Percentiles rank a stretch among this genome's conserved stretches.
phyloP scores from a whole-genome alignment of 768 basidiomycete species.

The Calocera viscosa region DNA sequence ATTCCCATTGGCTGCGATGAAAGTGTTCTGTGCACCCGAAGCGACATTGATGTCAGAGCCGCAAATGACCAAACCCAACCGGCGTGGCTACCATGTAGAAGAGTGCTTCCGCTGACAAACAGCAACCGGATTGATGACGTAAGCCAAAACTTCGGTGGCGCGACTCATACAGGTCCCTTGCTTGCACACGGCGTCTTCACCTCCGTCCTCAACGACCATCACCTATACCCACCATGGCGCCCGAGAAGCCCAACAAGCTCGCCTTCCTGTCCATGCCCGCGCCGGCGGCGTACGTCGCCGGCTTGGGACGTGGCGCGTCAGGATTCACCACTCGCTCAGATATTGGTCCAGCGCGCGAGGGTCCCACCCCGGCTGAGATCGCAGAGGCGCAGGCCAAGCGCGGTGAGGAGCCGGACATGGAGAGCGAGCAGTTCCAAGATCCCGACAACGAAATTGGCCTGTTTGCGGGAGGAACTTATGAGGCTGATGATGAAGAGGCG shows the following conservation, averaged over 20 bases:
- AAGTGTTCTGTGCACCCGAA: too few species aligned
- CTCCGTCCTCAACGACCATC: background rate
- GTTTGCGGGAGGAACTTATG: constrained; percentile 91
- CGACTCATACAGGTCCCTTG: too few species aligned
- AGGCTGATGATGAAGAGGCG: constrained; percentile 95
- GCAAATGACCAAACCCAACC: too few species aligned
- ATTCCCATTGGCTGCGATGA: too few species aligned
- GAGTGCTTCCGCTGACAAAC: too few species aligned
- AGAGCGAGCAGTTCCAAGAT: constrained; percentile 88
- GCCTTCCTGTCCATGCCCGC: constrained; percentile 86
- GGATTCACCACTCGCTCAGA: constrained; percentile 97
- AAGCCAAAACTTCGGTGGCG: too few species aligned
- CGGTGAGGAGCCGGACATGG: constrained; percentile 78
- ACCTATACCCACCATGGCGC: background rate
- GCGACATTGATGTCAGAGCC: too few species aligned
- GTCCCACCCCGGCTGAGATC: constrained; percentile 79
- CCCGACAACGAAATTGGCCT: constrained; percentile 95
- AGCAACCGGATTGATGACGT: too few species aligned
- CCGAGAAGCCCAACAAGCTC: constrained; percentile 44
- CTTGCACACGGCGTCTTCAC: too few species aligned
- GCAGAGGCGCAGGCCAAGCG: constrained; percentile 78
- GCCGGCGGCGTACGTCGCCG: constrained; percentile 93
- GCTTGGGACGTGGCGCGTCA: constrained; percentile 94
- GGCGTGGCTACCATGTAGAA: too few species aligned
- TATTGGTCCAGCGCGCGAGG: constrained; percentile 95